These are phyloP conservation scores for Yamadazyma nakazawae DNA, from an alignment of 805 yeast genomes.

Conservation along the genomic window DNA sequence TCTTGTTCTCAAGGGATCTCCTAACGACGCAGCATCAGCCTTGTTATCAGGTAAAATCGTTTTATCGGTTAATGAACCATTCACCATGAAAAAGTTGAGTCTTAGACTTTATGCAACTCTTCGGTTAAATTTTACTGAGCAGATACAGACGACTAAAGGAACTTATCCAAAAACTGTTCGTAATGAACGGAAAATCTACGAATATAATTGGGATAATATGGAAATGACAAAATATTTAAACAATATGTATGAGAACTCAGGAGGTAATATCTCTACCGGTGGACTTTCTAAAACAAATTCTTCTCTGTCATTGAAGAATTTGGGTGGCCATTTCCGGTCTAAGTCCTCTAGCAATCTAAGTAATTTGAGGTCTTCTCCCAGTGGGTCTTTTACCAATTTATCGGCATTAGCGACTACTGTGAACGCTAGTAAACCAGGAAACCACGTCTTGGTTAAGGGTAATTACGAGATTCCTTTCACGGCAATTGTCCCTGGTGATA, in stretches of 20 bases:
- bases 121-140: conserved; percentile 62
- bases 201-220: conserved; percentile 72
- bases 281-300: conserved; percentile 38
- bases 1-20: conserved; percentile 73
- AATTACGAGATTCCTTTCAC: conserved; percentile 90
- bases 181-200: conserved; percentile 64
- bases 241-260: conserved; percentile 26
- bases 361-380: conserved; percentile 8
- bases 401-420: conserved; percentile 5
- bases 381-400: conserved; percentile 13
- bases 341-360: conserved; percentile 34
- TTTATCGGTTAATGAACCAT: conserved; percentile 70
- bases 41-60: conserved; percentile 75
- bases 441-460: conserved; percentile 58
- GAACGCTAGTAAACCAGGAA: conserved; percentile 4
- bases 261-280: neutral
- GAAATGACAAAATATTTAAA: conserved; percentile 47
- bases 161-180: conserved; percentile 44
- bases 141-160: conserved; percentile 45
- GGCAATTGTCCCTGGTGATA: conserved; percentile 76
- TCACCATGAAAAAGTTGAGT: conserved; percentile 60
- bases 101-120: conserved; percentile 67
- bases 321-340: conserved; percentile 29
- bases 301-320: conserved; percentile 39
- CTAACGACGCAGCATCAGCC: conserved; percentile 73